Conservation (phyloP, 257 asterid genomes). For the Buddleja alternifolia region DNA sequence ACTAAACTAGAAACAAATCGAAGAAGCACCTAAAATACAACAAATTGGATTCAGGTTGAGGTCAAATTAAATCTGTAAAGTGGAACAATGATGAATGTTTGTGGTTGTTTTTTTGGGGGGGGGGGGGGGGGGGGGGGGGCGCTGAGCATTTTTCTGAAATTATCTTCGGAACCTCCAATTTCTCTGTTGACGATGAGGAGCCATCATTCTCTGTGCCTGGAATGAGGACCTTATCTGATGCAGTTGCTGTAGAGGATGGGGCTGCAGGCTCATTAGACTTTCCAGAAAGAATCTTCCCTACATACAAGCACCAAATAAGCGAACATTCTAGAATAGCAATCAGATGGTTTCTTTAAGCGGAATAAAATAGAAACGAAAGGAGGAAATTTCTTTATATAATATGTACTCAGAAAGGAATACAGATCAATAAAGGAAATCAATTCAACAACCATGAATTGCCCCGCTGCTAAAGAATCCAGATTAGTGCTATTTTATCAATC, state of each 20-base stretch:
- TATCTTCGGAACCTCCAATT: constrained; percentile 43
- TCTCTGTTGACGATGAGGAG: constrained; percentile 43
- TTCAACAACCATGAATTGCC: too few relatives aligned
- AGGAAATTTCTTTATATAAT: not conserved
- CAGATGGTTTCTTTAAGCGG: not conserved
- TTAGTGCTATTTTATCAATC: too few relatives aligned
- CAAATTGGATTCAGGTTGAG: constrained; percentile 1
- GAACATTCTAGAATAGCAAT: not conserved
- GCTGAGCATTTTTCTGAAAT: constrained; percentile 55
- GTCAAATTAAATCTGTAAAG: not conserved
- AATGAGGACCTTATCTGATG: constrained; percentile 79
- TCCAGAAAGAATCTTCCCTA: constrained; percentile 72
- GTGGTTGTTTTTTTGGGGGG: not conserved
- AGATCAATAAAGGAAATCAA: too few relatives aligned
- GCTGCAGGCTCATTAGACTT: constrained; percentile 55
- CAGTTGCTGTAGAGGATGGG: constrained; percentile 58
- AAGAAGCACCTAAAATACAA: constrained; percentile 1
- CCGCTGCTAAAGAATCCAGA: constrained; percentile 2
- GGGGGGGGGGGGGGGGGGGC: constrained; percentile 20
- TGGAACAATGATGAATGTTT: not conserved
- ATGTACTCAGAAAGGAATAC: too few relatives aligned
- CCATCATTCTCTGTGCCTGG: constrained; percentile 68
- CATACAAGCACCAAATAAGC: constrained; percentile 42
- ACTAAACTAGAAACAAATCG: not conserved
- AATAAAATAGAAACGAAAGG: not conserved